Conservation (phyloP, 202 grass and related monocot genomes). For the Musa balbisiana region DNA sequence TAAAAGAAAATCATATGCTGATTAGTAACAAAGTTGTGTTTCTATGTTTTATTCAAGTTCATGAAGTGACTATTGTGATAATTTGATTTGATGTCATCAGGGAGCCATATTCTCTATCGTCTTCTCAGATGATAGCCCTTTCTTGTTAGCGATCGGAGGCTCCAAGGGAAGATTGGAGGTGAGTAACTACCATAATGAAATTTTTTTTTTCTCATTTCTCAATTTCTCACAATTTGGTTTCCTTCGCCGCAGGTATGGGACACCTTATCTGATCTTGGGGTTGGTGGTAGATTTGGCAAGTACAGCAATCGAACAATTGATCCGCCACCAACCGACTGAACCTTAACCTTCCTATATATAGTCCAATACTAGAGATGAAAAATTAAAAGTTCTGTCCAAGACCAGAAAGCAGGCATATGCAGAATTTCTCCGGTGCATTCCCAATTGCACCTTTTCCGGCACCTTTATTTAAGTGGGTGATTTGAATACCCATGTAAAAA, state of each 20-base stretch:
- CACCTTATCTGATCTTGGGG: conserved; percentile 42
- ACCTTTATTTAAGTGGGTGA: too few species aligned
- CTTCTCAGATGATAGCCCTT: conserved; percentile 71
- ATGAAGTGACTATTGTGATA: background rate
- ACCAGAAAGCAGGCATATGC: too few species aligned
- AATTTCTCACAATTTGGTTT: background rate
- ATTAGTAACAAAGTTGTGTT: too few species aligned
- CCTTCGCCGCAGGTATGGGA: conserved; percentile 64
- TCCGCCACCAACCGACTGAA: background rate
- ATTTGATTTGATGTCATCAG: conserved; percentile 26
- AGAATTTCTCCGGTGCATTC: too few species aligned
- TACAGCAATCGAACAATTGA: conserved; percentile 20
- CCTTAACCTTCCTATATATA: background rate
- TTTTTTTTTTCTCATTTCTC: background rate
- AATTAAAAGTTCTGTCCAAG: too few species aligned
- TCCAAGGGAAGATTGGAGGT: conserved; percentile 79
- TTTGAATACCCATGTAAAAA: too few species aligned
- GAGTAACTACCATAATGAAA: conserved; percentile 6
- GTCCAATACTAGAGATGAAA: too few species aligned
- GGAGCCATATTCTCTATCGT: conserved; percentile 69
- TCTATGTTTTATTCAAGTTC: background rate
- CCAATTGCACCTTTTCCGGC: too few species aligned
- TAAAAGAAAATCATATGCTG: too few species aligned
- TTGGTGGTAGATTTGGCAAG: conserved; percentile 50
- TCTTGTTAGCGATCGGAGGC: conserved; percentile 72